Base-by-base conservation (phyloP, 1,284 basidiomycete species). In the Leucoagaricus sp. region DNA sequence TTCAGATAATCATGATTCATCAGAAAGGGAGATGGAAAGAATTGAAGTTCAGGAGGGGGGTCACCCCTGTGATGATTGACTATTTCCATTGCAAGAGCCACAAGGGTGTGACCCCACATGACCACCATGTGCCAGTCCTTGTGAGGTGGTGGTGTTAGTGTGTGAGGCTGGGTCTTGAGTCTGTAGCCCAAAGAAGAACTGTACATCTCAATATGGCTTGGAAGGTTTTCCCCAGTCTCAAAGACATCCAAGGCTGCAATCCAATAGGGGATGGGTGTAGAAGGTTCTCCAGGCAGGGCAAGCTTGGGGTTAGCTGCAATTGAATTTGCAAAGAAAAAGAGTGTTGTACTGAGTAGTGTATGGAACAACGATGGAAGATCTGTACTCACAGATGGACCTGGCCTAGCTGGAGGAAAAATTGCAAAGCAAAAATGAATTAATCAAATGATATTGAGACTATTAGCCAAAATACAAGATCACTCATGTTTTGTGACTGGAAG, bases 121-220 rank as follows among this genome's bases (percentile, higher is more conserved):
- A 86, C 75, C n/a, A 82, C 79, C 79, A 86, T 82, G 26, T 81
- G 76, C 85, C 85, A 87, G 67, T 86, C 84, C 64, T 86, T 82
- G 28, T 44, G 49, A 13, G 29, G 46, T 46, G 42, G 49, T 31
- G 33, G 25, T 26, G 38, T n/a, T 8, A 41, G 21, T 5, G 49
- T 40, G 2, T 10, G 10, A 4, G 38, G 15, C 21, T 33, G 23
- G 9, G n/a, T 17, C 6, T 48, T 42, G n/a, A 23, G 29, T 28
- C 15, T 40, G 19, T 33, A 61, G 3, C 59, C 57, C 3, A 59
- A 57, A 10, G 71, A 65, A 28, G 61, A 67, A 17, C 64, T 65
- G 4, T 65, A 62, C 31, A 77, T 76, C 47, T 65, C 72, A 4
- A 75, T 75, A 25, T 75, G 74, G 33, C 75, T 74, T 1, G 84